A percentile compares a stretch with the other conserved stretches of the same genome.
These are phyloP conservation scores for Boletus sp. DNA, from an alignment of 768 basidiomycete genomes.

Conservation along the genomic window DNA sequence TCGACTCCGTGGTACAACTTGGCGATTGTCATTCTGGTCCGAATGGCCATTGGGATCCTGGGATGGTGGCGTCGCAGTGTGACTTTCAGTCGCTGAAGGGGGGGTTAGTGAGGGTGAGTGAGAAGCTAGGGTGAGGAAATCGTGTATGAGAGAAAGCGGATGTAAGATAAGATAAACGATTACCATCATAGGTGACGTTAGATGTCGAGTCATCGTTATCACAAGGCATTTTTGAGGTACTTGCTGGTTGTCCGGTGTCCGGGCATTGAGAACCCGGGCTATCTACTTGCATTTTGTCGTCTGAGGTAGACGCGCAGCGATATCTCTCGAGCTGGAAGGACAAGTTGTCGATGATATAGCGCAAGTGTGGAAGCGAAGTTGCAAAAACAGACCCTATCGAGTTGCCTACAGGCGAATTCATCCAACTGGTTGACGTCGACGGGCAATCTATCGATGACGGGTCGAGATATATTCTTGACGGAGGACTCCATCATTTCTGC, in stretches of 20 bases:
- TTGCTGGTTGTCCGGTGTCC: neutral
- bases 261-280: neutral
- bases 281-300: conserved; percentile 31
- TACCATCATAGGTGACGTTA: conserved; percentile 6
- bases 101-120: neutral
- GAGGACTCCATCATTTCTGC: conserved; percentile 85
- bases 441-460: conserved; percentile 76
- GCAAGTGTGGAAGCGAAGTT: neutral
- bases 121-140: conserved; percentile 4
- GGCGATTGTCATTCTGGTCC: conserved; percentile 34
- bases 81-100: conserved; percentile 9
- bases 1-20: conserved; percentile 69
- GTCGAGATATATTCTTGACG: conserved; percentile 74
- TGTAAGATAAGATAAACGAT: conserved; percentile 3
- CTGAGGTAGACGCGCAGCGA: conserved; percentile 37
- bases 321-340: conserved; percentile 46
- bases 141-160: neutral
- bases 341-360: neutral
- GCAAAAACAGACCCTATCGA: conserved; percentile 64
- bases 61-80: conserved; percentile 22
- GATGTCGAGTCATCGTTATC: neutral
- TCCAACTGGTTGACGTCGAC: conserved; percentile 73
- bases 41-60: conserved; percentile 13
- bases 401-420: conserved; percentile 84
- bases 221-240: neutral